phyloP scores from a whole-genome alignment of 2,329 filamentous ascomycete genomes.

The Coleophoma eucalyptorum region DNA sequence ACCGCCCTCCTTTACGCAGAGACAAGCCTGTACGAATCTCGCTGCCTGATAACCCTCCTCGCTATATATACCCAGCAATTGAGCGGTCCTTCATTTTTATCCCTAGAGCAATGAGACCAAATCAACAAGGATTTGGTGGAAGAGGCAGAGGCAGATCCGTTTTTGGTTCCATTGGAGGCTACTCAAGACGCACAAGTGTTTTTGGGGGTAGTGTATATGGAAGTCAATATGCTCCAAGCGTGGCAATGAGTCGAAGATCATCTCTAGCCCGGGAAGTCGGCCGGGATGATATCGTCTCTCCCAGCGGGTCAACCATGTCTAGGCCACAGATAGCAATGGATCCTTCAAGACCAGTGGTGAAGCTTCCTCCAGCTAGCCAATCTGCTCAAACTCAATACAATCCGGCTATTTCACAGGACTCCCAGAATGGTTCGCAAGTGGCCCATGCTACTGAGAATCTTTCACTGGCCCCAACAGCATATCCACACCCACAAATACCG shows the following conservation, averaged over 20 bases:
- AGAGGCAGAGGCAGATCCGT: conserved; percentile 69
- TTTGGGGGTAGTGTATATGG: conserved; percentile 62
- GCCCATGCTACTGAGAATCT: conserved; percentile 39
- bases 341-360: conserved; percentile 68
- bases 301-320: conserved; percentile 73
- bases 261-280: conserved; percentile 67
- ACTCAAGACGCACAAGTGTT: conserved; percentile 78
- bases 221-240: conserved; percentile 64
- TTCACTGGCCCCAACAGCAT: conserved; percentile 44
- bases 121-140: conserved; percentile 72
- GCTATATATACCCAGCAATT: conserved; percentile 86
- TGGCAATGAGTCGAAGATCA: conserved; percentile 84
- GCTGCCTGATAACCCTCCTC: conserved; percentile 71
- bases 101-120: conserved; percentile 85
- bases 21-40: conserved; percentile 97
- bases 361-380: conserved; percentile 62
- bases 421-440: conserved; percentile 15
- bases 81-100: conserved; percentile 98
- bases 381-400: conserved; percentile 17
- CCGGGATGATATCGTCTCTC: conserved; percentile 75
- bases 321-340: conserved; percentile 61
- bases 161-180: conserved; percentile 62
- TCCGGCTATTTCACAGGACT: conserved; percentile 26
- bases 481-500: conserved; percentile 56
- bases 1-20: conserved; percentile 86